Conservation (phyloP, 108 stramenopile species). For the Schizochytrium sp. region DNA sequence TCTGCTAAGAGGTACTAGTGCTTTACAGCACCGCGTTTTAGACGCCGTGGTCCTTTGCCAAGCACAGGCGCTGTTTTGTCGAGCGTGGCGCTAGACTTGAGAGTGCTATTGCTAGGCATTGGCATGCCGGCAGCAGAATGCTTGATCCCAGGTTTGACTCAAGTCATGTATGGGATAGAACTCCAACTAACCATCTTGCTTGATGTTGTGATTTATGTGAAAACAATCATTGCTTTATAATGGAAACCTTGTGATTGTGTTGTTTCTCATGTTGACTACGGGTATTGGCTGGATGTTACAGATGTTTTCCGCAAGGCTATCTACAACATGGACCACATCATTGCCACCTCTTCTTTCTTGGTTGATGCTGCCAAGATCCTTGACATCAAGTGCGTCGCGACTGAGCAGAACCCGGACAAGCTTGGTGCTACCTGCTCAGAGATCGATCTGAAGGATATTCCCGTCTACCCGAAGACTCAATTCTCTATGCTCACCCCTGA, state of each 20-base stretch:
- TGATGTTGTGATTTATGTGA: too few relatives aligned
- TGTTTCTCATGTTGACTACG: background rate
- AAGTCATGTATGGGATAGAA: too few relatives aligned
- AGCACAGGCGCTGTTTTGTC: too few relatives aligned
- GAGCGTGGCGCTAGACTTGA: too few relatives aligned
- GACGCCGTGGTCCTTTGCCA: too few relatives aligned
- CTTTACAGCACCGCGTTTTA: too few relatives aligned
- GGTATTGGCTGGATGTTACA: constrained; percentile 83
- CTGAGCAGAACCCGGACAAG: constrained; percentile 96
- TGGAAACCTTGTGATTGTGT: background rate
- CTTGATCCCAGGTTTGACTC: too few relatives aligned
- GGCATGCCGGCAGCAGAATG: too few relatives aligned
- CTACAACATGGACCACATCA: constrained; percentile 82
- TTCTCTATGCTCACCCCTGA: constrained; percentile 86
- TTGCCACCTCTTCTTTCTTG: constrained; percentile 87
- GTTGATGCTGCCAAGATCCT: constrained; percentile 84
- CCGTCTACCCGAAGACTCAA: constrained; percentile 88
- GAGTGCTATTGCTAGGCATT: too few relatives aligned
- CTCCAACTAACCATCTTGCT: too few relatives aligned
- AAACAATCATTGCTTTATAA: background rate
- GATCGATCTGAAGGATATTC: constrained; percentile 74
- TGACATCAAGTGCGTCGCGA: constrained; percentile 86
- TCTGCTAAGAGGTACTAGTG: too few relatives aligned
- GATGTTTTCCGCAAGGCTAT: constrained; percentile 92
- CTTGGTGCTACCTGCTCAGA: constrained; percentile 84